Evolutionary conservation across 129 eudicot species (phyloP).

Genomic region (Kitagawia praeruptora): DNA sequence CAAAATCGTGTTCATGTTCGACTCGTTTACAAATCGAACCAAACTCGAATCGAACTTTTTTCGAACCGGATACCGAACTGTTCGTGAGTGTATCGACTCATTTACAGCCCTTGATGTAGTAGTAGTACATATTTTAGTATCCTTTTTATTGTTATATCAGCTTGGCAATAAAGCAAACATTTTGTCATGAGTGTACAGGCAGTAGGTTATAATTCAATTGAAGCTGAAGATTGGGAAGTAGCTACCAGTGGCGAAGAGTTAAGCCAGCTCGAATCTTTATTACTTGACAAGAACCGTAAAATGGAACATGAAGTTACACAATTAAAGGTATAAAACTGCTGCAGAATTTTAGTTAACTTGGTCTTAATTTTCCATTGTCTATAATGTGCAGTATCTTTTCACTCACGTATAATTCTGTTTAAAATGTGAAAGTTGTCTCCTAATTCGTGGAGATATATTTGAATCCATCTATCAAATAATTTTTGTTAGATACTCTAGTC

Average conservation of each 20-base stretch:
- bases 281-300: constrained; percentile 95
- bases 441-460: not conserved
- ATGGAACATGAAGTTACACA: constrained; percentile 99
- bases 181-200: constrained; percentile 41
- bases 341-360: not conserved
- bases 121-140: not conserved
- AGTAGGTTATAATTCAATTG: constrained; percentile 97
- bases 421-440: not conserved
- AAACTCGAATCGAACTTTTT: too few species aligned
- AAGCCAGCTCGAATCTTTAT: constrained; percentile 90
- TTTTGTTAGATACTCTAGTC: not conserved
- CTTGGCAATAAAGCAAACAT: not conserved
- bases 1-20: too few species aligned
- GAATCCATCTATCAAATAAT: not conserved
- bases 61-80: too few species aligned
- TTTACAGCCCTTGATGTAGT: too few species aligned
- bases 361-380: not conserved
- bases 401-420: not conserved
- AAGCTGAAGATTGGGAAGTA: constrained; percentile 99
- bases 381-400: not conserved
- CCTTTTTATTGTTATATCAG: not conserved
- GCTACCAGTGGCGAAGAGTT: constrained; percentile 98
- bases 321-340: constrained; percentile 47
- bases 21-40: too few species aligned
- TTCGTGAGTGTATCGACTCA: too few species aligned